phyloP scores from a whole-genome alignment of 306 rosid genomes.

The Lotus japonicus region DNA sequence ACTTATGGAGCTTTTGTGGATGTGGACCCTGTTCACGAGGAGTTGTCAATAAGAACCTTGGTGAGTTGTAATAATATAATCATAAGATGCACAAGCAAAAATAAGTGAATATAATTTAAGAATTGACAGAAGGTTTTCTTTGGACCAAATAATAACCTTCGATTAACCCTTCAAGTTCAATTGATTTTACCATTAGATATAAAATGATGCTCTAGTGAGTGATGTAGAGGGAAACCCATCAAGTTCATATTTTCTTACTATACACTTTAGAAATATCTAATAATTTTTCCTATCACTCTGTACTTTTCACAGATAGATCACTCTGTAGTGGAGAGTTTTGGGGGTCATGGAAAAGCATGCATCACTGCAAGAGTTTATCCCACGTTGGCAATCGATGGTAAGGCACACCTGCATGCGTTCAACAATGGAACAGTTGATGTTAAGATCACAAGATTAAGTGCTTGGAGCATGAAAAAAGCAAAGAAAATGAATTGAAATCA shows the following conservation, averaged over 20 bases:
- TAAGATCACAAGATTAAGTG: constrained; percentile 18
- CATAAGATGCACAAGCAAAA: too few species aligned
- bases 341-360: constrained; percentile 46
- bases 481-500: constrained; percentile 1
- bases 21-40: constrained; percentile 27
- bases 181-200: too few species aligned
- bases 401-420: constrained; percentile 41
- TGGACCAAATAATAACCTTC: too few species aligned
- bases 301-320: constrained; percentile 45
- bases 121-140: too few species aligned
- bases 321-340: constrained; percentile 60
- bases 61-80: constrained; percentile 24
- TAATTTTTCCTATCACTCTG: background rate
- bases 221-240: too few species aligned
- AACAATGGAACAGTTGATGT: constrained; percentile 43
- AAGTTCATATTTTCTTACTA: background rate
- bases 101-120: too few species aligned
- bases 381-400: constrained; percentile 39
- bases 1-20: constrained; percentile 39
- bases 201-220: too few species aligned
- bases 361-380: constrained; percentile 64
- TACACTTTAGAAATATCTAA: background rate
- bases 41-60: constrained; percentile 46
- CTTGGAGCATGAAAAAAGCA: constrained; percentile 34
- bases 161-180: too few species aligned